These are phyloP conservation scores for Rhodofomes roseus DNA, from an alignment of 1,284 basidiomycete species.

Conservation along the genomic window DNA sequence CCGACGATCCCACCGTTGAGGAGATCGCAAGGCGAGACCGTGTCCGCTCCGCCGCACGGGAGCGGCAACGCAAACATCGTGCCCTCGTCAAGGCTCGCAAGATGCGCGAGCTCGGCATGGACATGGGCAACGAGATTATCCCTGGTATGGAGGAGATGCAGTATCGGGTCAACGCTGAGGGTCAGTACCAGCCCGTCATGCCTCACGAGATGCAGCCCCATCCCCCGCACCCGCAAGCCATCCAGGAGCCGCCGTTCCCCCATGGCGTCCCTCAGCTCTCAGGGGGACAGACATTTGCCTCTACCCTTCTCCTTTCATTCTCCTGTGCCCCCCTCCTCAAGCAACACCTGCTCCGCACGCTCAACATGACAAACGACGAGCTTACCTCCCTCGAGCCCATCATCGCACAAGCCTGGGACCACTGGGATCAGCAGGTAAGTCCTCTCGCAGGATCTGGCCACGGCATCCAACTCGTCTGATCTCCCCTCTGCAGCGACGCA, in stretches of 20 bases:
- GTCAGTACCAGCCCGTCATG: slow-evolving; percentile 53
- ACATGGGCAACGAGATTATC: slow-evolving; percentile 67
- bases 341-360: slow-evolving; percentile 64
- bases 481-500: slow-evolving; percentile 43
- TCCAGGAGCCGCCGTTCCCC: slow-evolving; percentile 34
- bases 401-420: slow-evolving; percentile 78
- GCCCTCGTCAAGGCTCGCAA: slow-evolving; percentile 71
- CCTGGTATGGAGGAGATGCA: slow-evolving; percentile 58
- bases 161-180: slow-evolving; percentile 54
- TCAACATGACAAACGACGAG: slow-evolving; percentile 73
- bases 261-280: slow-evolving; percentile 29
- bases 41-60: slow-evolving; percentile 67
- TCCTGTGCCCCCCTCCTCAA: slow-evolving; percentile 69
- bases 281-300: slow-evolving; percentile 70
- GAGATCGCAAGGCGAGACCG: slow-evolving; percentile 62
- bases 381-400: slow-evolving; percentile 72
- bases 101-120: slow-evolving; percentile 70
- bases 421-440: slow-evolving; percentile 73
- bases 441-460: slow-evolving; percentile 3
- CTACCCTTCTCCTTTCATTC: slow-evolving; percentile 65
- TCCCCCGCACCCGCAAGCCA: slow-evolving; percentile 23
- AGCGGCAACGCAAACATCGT: slow-evolving; percentile 76
- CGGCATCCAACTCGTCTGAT: neutral
- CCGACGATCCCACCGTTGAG: slow-evolving; percentile 52
- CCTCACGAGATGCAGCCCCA: slow-evolving; percentile 43